Conservation (phyloP, 257 asterid genomes). For the Marsdenia floribunda region DNA sequence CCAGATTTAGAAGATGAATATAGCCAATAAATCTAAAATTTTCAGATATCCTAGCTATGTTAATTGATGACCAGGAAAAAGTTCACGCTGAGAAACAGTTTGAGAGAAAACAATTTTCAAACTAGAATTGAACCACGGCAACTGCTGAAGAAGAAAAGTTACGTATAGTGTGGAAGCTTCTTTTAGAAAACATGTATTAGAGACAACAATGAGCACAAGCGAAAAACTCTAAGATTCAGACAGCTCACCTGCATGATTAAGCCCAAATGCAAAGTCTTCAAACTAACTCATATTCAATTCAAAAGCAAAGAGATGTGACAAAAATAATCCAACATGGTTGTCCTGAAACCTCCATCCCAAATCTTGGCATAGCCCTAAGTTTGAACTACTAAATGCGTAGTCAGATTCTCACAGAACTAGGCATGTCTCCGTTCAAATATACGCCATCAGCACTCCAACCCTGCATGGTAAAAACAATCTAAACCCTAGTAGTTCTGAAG, state of each 20-base stretch:
- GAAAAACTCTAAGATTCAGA: constrained; percentile 18
- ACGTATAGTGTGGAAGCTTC: neutral
- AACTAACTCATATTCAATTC: constrained; percentile 35
- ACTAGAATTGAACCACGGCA: constrained; percentile 1
- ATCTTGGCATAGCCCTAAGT: constrained; percentile 35
- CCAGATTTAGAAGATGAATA: neutral
- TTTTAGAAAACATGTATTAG: neutral
- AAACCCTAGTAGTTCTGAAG: constrained; percentile 34
- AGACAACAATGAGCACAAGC: neutral
- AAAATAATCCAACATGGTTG: constrained; percentile 24
- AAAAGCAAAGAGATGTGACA: constrained; percentile 32
- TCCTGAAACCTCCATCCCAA: constrained; percentile 30
- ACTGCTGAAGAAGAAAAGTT: constrained; percentile 1
- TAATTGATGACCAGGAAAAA: neutral
- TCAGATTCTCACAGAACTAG: constrained; percentile 33
- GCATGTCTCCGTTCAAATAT: constrained; percentile 35
- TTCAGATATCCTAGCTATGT: neutral
- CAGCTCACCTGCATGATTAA: constrained; percentile 38
- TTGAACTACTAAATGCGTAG: constrained; percentile 32
- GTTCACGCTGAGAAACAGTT: neutral
- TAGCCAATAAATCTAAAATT: neutral
- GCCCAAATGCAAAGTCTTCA: constrained; percentile 39
- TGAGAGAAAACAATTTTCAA: neutral
- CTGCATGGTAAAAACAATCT: constrained; percentile 41
- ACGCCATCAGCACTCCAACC: constrained; percentile 33